These are phyloP conservation scores for Phlegmacium glaucopus DNA, from an alignment of 768 basidiomycete species.

Conservation along the genomic window DNA sequence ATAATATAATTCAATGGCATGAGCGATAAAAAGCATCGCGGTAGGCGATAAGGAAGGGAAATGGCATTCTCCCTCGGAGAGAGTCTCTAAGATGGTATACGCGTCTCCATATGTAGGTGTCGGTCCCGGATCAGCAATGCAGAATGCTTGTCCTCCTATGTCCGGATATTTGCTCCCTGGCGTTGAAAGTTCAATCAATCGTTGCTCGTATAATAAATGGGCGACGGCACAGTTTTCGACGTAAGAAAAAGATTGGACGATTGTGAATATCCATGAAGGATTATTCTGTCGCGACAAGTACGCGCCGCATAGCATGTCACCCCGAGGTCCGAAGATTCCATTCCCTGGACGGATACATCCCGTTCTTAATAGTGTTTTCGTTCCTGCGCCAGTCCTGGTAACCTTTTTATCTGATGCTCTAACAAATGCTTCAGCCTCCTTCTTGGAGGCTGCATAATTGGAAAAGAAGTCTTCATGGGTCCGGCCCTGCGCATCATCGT, in stretches of 20 bases:
- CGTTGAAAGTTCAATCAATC: conserved; percentile 51
- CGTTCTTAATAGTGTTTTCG: conserved; percentile 45
- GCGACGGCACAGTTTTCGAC: conserved; percentile 76
- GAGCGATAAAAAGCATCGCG: conserved; percentile 58
- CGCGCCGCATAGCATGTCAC: conserved; percentile 64
- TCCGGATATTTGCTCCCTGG: conserved; percentile 42
- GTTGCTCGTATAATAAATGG: conserved; percentile 70
- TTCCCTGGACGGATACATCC: conserved; percentile 80
- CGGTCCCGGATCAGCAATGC: conserved; percentile 62
- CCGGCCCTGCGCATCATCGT: conserved; percentile 41
- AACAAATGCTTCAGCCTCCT: conserved; percentile 47
- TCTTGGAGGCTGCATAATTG: conserved; percentile 72
- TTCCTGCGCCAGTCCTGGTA: conserved; percentile 14
- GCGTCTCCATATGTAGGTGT: conserved; percentile 62
- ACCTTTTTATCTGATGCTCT: conserved; percentile 33
- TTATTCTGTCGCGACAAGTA: conserved; percentile 59
- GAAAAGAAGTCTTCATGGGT: conserved; percentile 66
- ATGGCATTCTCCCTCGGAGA: conserved; percentile 52
- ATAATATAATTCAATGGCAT: conserved; percentile 56
- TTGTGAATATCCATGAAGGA: conserved; percentile 57
- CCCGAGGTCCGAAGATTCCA: conserved; percentile 71
- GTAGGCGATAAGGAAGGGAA: conserved; percentile 61
- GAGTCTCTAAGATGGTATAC: conserved; percentile 49
- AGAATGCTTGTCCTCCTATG: conserved; percentile 72
- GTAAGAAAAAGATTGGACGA: conserved; percentile 63